These are phyloP conservation scores for Symmetrospora coprosmae DNA, from an alignment of 768 basidiomycete genomes.

Conservation along the genomic window DNA sequence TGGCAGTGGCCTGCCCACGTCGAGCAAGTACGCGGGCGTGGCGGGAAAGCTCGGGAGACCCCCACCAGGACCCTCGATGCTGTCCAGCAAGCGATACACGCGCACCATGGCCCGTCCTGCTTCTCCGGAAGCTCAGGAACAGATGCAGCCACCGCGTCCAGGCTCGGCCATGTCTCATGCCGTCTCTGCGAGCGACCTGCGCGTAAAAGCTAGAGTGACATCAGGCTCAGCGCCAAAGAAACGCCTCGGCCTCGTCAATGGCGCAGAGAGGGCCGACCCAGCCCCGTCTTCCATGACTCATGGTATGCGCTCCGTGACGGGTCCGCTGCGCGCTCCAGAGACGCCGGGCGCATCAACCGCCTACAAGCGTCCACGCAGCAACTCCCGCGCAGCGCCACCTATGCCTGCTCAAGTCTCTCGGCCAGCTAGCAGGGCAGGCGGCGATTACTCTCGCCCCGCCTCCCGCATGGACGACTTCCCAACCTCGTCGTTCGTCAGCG, in stretches of 20 bases:
- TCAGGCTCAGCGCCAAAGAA: conserved; percentile 27
- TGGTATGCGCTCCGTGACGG: not conserved
- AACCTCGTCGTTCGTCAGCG: not conserved
- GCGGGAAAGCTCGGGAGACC: too few species aligned
- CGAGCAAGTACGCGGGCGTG: too few species aligned
- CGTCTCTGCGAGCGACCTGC: conserved; percentile 1
- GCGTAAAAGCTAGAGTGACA: conserved; percentile 28
- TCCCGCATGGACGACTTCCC: not conserved
- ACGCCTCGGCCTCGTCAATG: conserved; percentile 23
- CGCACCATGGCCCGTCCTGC: conserved; percentile 5
- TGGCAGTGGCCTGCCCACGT: too few species aligned
- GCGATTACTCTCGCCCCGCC: not conserved
- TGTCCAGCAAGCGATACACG: conserved; percentile 14
- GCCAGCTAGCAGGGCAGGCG: conserved; percentile 5
- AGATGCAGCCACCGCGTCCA: not conserved
- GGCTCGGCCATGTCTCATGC: not conserved
- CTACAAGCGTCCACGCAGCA: not conserved
- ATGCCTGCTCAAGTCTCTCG: not conserved
- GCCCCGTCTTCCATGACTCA: not conserved
- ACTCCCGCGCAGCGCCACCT: not conserved
- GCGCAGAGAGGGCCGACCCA: conserved; percentile 32
- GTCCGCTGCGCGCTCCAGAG: not conserved
- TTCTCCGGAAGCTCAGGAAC: not conserved
- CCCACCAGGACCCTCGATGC: too few species aligned
- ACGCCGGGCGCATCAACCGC: not conserved